phyloP scores from a whole-genome alignment of 805 yeast genomes.

The Tanozyma kutaoensis region DNA sequence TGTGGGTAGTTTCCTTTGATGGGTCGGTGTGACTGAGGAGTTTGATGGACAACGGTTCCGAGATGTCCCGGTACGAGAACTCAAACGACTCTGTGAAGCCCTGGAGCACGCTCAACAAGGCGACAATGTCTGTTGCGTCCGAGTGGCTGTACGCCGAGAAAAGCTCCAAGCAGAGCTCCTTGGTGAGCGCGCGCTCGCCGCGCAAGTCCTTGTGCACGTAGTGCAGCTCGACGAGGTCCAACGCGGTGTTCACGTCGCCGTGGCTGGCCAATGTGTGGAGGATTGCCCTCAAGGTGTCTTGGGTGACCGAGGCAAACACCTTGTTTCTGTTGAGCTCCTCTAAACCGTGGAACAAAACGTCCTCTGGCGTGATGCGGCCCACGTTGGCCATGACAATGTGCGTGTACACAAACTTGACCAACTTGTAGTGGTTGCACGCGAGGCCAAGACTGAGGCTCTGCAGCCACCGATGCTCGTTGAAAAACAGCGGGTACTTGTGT shows the following conservation, averaged over 20 bases:
- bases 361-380: conserved; percentile 10
- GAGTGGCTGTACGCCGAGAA: conserved; percentile 21
- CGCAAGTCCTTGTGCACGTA: conserved; percentile 15
- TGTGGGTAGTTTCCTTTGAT: conserved; percentile 12
- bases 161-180: conserved; percentile 17
- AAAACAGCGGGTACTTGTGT: background rate
- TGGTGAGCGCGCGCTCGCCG: conserved; percentile 20
- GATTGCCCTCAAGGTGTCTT: conserved; percentile 11
- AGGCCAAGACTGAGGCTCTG: conserved; percentile 11
- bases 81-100: conserved; percentile 8
- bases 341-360: conserved; percentile 8
- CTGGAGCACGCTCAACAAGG: too few species aligned
- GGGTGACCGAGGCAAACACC: conserved; percentile 9
- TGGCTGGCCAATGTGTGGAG: conserved; percentile 17
- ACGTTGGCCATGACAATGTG: conserved; percentile 16
- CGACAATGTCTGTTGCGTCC: conserved; percentile 1
- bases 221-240: conserved; percentile 21
- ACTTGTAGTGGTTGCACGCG: conserved; percentile 10
- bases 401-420: conserved; percentile 15
- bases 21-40: conserved; percentile 13
- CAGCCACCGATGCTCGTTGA: conserved; percentile 10
- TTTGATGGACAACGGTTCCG: conserved; percentile 15
- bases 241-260: conserved; percentile 24
- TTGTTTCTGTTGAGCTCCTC: conserved; percentile 1
- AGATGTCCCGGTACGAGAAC: conserved; percentile 13